Evolutionary conservation across 768 basidiomycete species (phyloP), one percentile per base, ranked within the genome.

Genomic region (Exsudoporus frostii): DNA sequence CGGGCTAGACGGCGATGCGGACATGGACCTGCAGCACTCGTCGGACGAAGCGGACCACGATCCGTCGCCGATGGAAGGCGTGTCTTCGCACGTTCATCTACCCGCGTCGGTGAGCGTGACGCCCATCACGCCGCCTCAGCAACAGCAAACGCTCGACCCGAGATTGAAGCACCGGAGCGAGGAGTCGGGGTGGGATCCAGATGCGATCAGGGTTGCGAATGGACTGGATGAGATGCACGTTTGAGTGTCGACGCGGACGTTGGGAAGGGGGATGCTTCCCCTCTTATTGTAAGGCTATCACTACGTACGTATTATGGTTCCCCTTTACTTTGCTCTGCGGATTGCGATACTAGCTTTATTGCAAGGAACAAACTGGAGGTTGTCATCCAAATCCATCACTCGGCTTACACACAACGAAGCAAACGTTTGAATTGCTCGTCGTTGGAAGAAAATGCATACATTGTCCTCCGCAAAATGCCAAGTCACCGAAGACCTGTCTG

Each of bases 41-140:
- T 54, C 65, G 4, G 56, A 72, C 53, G 64, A 68, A 39, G 48
- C 36, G 43, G 59, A 67, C 4, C 54, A 65, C 34, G 65, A 64
- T 56, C 65, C 65, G 14, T 71, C 70, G 7, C 70, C 69, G 17
- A 72, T 68, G 58, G 68, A 68, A 53, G 69, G 69, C 11, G 67
- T 69, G 27, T 60, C 64, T 8, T 63, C 64, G n/a, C 58, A 50
- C 13, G 54, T 54, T 29, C 68, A 64, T 49, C 66, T 55, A 7
- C 55, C 65, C 13, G 52, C 61, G 6, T 58, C 69, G 24, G 65
- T 65, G 40, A 65, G 65, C 50, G 65, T 65, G 25, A 70, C 71
- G 13, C 69, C 69, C 17, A 57, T 69, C 25, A 69, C 68, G 25
- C 68, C 68, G 19, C 65, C 69, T 19, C 65, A 54, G 30, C 55